Conservation (phyloP, 2,329 filamentous ascomycete species). For the Colletotrichum orbiculare region DNA sequence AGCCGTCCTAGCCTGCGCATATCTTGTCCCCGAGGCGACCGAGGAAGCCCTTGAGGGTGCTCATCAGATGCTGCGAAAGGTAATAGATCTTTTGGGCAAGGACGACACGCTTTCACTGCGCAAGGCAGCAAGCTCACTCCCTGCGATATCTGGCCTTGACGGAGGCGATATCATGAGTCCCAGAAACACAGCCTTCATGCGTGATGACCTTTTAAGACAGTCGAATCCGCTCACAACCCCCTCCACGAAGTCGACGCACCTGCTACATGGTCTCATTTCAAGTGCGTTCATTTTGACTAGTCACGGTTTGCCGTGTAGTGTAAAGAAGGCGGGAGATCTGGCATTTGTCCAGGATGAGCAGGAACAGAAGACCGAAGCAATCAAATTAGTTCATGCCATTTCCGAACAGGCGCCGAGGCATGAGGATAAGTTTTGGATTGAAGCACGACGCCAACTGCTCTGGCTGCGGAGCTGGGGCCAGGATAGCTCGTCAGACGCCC, state of each 20-base stretch:
- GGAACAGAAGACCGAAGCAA: slow-evolving; percentile 71
- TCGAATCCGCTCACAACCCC: slow-evolving; percentile 75
- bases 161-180: slow-evolving; percentile 48
- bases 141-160: slow-evolving; percentile 46
- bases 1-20: slow-evolving; percentile 74
- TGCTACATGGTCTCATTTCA: slow-evolving; percentile 72
- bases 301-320: slow-evolving; percentile 60
- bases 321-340: slow-evolving; percentile 70
- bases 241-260: slow-evolving; percentile 61
- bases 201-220: slow-evolving; percentile 65
- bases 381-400: slow-evolving; percentile 68
- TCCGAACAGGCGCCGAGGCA: slow-evolving; percentile 61
- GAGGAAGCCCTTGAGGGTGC: slow-evolving; percentile 68
- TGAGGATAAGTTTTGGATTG: slow-evolving; percentile 73
- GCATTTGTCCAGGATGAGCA: slow-evolving; percentile 70
- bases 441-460: slow-evolving; percentile 71
- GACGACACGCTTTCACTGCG: slow-evolving; percentile 65
- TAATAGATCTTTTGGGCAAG: slow-evolving; percentile 69
- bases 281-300: slow-evolving; percentile 68
- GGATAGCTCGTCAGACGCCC: slow-evolving; percentile 49
- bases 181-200: slow-evolving; percentile 57
- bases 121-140: slow-evolving; percentile 58
- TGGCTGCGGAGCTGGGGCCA: slow-evolving; percentile 81
- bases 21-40: slow-evolving; percentile 71
- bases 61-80: slow-evolving; percentile 69